A percentile compares a stretch with the other conserved stretches of the same genome.
Conservation (phyloP, 306 rosid species). For the Citrullus colocynthis region DNA sequence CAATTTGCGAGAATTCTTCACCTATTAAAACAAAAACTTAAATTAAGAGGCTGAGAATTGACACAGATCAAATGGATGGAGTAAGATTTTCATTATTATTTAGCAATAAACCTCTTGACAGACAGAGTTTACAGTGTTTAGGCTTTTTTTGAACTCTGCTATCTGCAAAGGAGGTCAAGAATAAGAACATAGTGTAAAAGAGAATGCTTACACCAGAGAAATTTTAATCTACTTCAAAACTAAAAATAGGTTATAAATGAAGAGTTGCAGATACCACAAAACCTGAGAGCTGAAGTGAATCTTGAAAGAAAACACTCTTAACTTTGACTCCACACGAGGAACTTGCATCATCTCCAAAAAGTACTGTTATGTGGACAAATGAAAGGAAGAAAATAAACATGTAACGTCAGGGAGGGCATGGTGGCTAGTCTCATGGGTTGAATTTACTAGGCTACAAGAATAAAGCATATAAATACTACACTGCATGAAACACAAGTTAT, state of each 20-base stretch:
- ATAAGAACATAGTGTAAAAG: slow-evolving; percentile 1
- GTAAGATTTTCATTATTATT: slow-evolving; percentile 3
- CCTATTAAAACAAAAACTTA: slow-evolving; percentile 28
- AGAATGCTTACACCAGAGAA: not conserved
- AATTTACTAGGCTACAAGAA: not conserved
- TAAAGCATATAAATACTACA: not conserved
- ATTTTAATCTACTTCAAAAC: not conserved
- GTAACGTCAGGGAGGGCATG: not conserved
- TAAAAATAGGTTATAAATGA: not conserved
- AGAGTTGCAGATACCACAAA: slow-evolving; percentile 27
- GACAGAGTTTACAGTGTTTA: slow-evolving; percentile 68
- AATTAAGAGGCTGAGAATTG: slow-evolving; percentile 11
- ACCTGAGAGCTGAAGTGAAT: slow-evolving; percentile 93
- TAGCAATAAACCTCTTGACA: slow-evolving; percentile 68
- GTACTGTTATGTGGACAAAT: slow-evolving; percentile 36
- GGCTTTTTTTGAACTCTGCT: slow-evolving; percentile 63
- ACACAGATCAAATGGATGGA: slow-evolving; percentile 17
- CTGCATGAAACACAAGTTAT: not conserved
- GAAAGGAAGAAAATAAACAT: not conserved
- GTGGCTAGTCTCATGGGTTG: not conserved
- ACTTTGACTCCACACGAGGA: slow-evolving; percentile 94
- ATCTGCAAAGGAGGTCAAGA: slow-evolving; percentile 30
- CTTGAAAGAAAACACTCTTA: slow-evolving; percentile 90
- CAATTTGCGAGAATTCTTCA: slow-evolving; percentile 54
- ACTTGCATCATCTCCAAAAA: slow-evolving; percentile 96